These are phyloP conservation scores for Nigrograna mackinnonii DNA, from an alignment of 2,329 filamentous ascomycete species.

Conservation along the genomic window DNA sequence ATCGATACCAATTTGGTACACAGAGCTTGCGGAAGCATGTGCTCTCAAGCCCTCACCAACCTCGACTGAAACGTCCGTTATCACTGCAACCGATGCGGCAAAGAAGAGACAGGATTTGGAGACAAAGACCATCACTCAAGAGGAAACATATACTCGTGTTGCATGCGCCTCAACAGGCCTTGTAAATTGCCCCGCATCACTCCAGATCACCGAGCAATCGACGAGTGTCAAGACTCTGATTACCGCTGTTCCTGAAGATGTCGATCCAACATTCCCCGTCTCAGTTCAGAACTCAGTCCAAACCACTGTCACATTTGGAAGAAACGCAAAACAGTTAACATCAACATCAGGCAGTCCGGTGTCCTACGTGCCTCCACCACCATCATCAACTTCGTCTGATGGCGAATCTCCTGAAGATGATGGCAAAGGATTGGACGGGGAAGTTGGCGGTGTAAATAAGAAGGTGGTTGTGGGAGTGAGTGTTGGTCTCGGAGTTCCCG, in stretches of 20 bases:
- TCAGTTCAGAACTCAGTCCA: conserved; percentile 36
- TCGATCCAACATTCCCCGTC: conserved; percentile 45
- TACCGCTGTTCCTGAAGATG: conserved; percentile 36
- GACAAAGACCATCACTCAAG: conserved; percentile 46
- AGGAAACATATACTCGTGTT: conserved; percentile 49
- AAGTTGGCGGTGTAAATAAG: conserved; percentile 43
- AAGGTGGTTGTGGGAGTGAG: conserved; percentile 54
- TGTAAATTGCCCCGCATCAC: conserved; percentile 55
- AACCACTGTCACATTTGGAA: conserved; percentile 48
- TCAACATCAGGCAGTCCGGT: conserved; percentile 50
- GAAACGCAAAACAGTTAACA: conserved; percentile 38
- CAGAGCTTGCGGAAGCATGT: conserved; percentile 52
- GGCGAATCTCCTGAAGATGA: not conserved
- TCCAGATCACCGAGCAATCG: conserved; percentile 49
- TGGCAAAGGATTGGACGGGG: conserved; percentile 18
- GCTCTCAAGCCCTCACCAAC: conserved; percentile 28
- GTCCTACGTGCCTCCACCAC: conserved; percentile 47
- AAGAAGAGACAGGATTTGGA: conserved; percentile 30
- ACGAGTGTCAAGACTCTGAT: conserved; percentile 44
- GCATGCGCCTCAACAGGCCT: conserved; percentile 48
- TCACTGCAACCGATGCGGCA: conserved; percentile 13
- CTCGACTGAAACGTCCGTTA: conserved; percentile 10
- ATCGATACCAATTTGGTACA: conserved; percentile 57
- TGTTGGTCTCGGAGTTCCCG: conserved; percentile 50
- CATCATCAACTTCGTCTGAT: conserved; percentile 10